Evolutionary conservation across 1,139 yeast genomes (phyloP).

Genomic region (Meyerozyma athensensis): DNA sequence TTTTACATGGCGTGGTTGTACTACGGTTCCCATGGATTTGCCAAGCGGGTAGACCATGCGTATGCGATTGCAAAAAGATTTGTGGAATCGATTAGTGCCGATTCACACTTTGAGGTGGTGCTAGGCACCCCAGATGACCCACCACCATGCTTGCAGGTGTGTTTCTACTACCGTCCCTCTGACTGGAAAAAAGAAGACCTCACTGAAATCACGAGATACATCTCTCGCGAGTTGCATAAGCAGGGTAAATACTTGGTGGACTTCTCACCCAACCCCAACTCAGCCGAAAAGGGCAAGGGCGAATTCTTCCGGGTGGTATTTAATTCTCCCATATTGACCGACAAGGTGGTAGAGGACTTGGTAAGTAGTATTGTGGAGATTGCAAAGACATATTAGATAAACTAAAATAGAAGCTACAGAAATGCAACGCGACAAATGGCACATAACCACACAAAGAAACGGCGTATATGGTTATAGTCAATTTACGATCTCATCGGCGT

Average conservation of each 20-base stretch:
- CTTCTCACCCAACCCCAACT: conserved; percentile 69
- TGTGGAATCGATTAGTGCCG: conserved; percentile 35
- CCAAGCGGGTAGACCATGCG: conserved; percentile 66
- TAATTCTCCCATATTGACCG: conserved; percentile 61
- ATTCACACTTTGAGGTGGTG: conserved; percentile 47
- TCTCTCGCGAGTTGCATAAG: conserved; percentile 58
- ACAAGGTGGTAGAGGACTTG: conserved; percentile 34
- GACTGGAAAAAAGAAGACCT: conserved; percentile 29
- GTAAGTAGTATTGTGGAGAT: conserved; percentile 25
- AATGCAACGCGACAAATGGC: too few species aligned
- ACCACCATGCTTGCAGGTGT: conserved; percentile 80
- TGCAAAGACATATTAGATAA: conserved; percentile 17
- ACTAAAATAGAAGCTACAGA: too few species aligned
- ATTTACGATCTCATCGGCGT: too few species aligned
- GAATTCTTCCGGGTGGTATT: conserved; percentile 85
- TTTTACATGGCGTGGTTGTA: conserved; percentile 78
- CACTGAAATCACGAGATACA: conserved; percentile 57
- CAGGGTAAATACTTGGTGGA: conserved; percentile 69
- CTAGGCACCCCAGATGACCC: conserved; percentile 37
- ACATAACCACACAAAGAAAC: too few species aligned
- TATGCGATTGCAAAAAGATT: conserved; percentile 59
- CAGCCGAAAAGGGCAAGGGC: conserved; percentile 44
- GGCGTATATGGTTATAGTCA: too few species aligned
- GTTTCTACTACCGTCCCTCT: conserved; percentile 66
- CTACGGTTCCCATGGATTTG: conserved; percentile 61